phyloP scores from a whole-genome alignment of 164 flowering plant species.

The Kalanchoe fedtschenkoi region DNA sequence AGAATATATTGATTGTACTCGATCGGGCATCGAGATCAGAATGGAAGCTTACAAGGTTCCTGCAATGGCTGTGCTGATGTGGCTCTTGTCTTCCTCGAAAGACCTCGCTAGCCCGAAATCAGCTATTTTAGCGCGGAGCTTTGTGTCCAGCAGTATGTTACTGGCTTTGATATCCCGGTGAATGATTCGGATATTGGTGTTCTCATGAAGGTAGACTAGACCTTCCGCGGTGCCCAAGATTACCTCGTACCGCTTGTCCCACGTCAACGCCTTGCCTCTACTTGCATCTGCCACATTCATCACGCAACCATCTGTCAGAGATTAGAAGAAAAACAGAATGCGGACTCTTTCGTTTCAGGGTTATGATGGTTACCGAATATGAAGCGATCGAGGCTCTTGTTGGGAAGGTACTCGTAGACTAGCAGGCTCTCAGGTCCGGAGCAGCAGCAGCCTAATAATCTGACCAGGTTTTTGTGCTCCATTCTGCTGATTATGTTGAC shows the following conservation, averaged over 20 bases:
- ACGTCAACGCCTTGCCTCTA: conserved; percentile 10
- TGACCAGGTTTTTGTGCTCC: conserved; percentile 65
- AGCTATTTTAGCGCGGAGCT: conserved; percentile 54
- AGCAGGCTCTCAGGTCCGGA: conserved; percentile 89
- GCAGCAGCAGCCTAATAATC: conserved; percentile 76
- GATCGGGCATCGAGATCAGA: not conserved
- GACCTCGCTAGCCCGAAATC: conserved; percentile 75
- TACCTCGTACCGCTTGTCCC: conserved; percentile 12
- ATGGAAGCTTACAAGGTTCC: conserved; percentile 55
- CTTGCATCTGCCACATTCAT: conserved; percentile 5
- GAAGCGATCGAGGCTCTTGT: conserved; percentile 39
- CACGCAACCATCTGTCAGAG: not conserved
- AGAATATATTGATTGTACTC: not conserved
- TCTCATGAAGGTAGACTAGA: conserved; percentile 15
- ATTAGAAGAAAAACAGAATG: conserved; percentile 4
- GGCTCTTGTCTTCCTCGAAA: conserved; percentile 55
- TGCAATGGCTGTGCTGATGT: conserved; percentile 62
- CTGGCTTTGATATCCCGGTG: conserved; percentile 15
- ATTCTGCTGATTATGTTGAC: conserved; percentile 64
- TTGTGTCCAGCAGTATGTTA: conserved; percentile 28
- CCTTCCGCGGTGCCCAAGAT: conserved; percentile 16
- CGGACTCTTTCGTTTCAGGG: not conserved
- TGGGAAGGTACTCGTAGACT: conserved; percentile 64
- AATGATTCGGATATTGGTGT: conserved; percentile 12
- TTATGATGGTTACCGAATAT: conserved; percentile 25